phyloP scores from a whole-genome alignment of 345 rosid species.

The Aquilaria yunnanensis region DNA sequence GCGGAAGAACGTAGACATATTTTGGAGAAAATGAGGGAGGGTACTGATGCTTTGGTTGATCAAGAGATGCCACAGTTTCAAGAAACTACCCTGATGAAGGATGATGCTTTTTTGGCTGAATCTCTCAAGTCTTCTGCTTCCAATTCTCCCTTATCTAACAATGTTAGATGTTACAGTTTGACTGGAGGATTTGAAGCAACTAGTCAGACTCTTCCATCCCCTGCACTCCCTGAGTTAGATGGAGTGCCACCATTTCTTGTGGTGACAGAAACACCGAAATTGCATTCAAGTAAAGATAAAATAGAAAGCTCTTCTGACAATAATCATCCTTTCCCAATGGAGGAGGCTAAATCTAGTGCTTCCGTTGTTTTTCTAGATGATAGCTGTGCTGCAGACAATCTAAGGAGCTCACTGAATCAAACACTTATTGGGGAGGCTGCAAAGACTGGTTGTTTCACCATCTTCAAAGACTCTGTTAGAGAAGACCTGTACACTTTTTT shows the following conservation, averaged over 20 bases:
- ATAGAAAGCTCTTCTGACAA: slow-evolving; percentile 19
- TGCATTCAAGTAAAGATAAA: slow-evolving; percentile 16
- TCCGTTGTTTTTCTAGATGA: slow-evolving; percentile 24
- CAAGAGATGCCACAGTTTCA: slow-evolving; percentile 22
- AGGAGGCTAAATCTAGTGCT: slow-evolving; percentile 19
- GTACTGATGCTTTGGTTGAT: slow-evolving; percentile 4
- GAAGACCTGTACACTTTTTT: slow-evolving; percentile 59
- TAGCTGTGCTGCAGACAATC: slow-evolving; percentile 18
- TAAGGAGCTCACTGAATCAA: slow-evolving; percentile 9
- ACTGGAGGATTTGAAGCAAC: slow-evolving; percentile 25
- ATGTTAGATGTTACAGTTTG: slow-evolving; percentile 9
- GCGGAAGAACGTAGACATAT: slow-evolving; percentile 19
- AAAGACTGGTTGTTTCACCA: slow-evolving; percentile 14
- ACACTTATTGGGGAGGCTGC: slow-evolving; percentile 24
- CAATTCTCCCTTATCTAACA: slow-evolving; percentile 18
- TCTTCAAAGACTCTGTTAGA: slow-evolving; percentile 36
- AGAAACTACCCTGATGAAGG: slow-evolving; percentile 18
- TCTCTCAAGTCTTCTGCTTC: slow-evolving; percentile 15
- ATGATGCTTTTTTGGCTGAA: slow-evolving; percentile 17
- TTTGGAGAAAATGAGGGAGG: slow-evolving; percentile 15
- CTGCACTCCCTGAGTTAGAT: slow-evolving; percentile 25
- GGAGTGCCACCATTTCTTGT: slow-evolving; percentile 28
- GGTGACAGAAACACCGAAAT: slow-evolving; percentile 25
- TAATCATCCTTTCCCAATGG: slow-evolving; percentile 18
- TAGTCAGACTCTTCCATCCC: slow-evolving; percentile 16